Evolutionary conservation across 129 eudicot species (phyloP).

Genomic region (Pittosporum tobira): DNA sequence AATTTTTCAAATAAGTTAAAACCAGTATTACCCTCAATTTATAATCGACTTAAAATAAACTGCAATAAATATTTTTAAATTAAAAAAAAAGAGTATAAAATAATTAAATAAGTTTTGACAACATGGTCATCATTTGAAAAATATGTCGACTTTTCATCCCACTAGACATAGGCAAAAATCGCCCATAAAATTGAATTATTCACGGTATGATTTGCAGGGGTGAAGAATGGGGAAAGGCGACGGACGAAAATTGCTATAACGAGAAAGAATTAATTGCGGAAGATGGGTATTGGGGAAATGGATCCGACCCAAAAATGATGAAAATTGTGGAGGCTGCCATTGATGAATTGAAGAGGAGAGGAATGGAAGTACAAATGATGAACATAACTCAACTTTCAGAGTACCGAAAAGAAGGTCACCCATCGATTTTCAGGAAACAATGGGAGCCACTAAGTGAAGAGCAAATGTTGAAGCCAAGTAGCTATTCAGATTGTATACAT

Average conservation of each 20-base stretch:
- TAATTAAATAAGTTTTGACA: no score
- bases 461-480: constrained; percentile 30
- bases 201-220: constrained; percentile 22
- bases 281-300: constrained; percentile 40
- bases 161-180: no score
- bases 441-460: constrained; percentile 37
- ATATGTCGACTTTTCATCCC: no score
- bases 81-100: no score
- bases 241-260: constrained; percentile 40
- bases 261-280: constrained; percentile 46
- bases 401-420: constrained; percentile 76
- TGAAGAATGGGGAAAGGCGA: constrained; percentile 48
- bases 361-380: constrained; percentile 32
- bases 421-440: constrained; percentile 43
- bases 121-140: no score
- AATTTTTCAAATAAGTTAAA: no score
- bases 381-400: constrained; percentile 69
- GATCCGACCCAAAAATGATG: constrained; percentile 46
- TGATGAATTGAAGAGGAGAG: constrained; percentile 39
- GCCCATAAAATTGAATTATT: no score
- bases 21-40: no score
- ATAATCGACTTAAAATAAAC: no score
- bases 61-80: no score
- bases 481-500: constrained; percentile 60
- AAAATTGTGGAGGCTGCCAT: constrained; percentile 28